Base-by-base conservation (phyloP, 1,284 basidiomycete species). In the Mycosarcoma mackinlayi region DNA sequence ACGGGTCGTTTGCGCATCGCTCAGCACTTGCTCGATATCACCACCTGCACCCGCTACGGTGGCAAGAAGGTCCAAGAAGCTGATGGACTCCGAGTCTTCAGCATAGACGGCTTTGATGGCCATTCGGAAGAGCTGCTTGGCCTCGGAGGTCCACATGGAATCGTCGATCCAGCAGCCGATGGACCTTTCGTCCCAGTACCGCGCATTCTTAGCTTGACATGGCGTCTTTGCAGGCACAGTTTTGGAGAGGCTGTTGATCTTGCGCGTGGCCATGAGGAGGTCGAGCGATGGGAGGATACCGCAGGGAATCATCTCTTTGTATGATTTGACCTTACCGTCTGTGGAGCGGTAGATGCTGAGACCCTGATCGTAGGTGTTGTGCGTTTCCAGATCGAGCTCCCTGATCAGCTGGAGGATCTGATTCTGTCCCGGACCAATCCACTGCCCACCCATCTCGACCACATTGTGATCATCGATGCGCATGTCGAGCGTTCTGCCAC, bases 381-480 rank as follows among this genome's bases (percentile, higher is more conserved):
- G 57, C 1, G 64, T 68, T 7, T 84, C 78, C 4, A 85, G 80
- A 0, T 83, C 83, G 18, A 85, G 69, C 41, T 79, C 77, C 39
- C 82, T 75, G 11, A 84, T 83, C 25, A 86, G 80, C 6, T 65
- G 60, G 19, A 85, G 85, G 39, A 84, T 84, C 18, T 85, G 85
- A 60, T 84, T 83, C 35, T 83, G 83, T 67, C 82, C 84, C 11
- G 85, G 85, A 58, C 86, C 85, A 31, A 86, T 85, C 84, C 84
- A 86, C 56, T 83, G 83, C 61, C 85, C 86, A n/a, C 85, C 85
- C 25, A 86, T 73, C 60, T 86, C 85, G 37, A 86, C 76, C 5
- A 53, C 52, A 25, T 66, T 70, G 45, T 66, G 73, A 28, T 59
- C 76, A 18, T 74, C 62, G 3, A 59, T 44, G 67, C 80, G 83